Base-by-base conservation (phyloP, 805 yeast genomes). In the Starmerella bacillaris region DNA sequence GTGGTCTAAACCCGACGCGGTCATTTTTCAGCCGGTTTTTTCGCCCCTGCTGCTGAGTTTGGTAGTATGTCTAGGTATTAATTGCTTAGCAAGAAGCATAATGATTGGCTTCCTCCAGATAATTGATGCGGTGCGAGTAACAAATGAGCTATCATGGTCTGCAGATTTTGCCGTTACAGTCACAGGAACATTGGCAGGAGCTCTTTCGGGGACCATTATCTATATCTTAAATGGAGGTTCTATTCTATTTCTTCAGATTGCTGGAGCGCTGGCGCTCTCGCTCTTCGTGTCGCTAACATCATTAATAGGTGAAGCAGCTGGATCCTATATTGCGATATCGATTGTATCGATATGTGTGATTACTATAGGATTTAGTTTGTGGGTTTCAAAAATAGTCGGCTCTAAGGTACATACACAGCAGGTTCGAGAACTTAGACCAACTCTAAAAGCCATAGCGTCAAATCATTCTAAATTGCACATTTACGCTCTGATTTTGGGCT, bases 1-100 rank as follows among this genome's bases (percentile, higher is more conserved):
- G 42, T 48, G 52, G 52, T 38, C 52, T 15, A 42, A 44, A 21
- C 36, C 49, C 18, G 46, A 44, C 19, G 42, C 37, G 21, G 38
- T 44, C 21, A 33, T 47, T n/a, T 43, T 47, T 34, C 46, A 38
- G 35, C 48, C 50, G 24, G 40, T 44, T 3, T 12, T 12, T 16
- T 27, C 29, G 31, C 47, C 50, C 27, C 37, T 39, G 16, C 31
- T 33, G 15, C 31, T 46, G 26, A 33, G 46, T 29, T 35, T 38
- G 24, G 9, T 41, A 8, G 28, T 38, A 4, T 39, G 45, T 18
- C 31, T 38, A 8, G 51, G 51, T 15, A 36, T 47, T 15, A 31
- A 45, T 31, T 21, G 29, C 20, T 32, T 45, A 19, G 40, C 33
- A 28, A 38, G 45, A 16, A 37, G 44, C 33, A 35, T 44, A 15